These are phyloP conservation scores for Colletotrichum liaoningense DNA, from an alignment of 2,329 filamentous ascomycete genomes.

Conservation along the genomic window DNA sequence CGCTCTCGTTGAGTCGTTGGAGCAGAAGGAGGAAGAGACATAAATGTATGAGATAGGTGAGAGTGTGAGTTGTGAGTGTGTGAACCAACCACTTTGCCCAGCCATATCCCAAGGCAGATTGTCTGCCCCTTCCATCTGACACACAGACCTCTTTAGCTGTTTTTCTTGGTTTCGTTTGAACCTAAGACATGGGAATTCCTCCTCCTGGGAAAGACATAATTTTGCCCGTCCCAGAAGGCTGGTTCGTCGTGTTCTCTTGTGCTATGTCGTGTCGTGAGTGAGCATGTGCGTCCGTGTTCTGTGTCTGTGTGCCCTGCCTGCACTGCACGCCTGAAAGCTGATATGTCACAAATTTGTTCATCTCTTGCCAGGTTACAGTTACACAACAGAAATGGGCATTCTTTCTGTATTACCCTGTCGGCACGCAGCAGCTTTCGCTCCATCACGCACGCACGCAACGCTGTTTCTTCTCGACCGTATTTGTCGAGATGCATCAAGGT, in stretches of 20 bases:
- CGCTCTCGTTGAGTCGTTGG: too few species aligned
- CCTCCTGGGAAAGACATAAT: not conserved
- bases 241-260: constrained; percentile 5
- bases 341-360: constrained; percentile 15
- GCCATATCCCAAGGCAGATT: not conserved
- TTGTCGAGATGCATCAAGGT: constrained; percentile 16
- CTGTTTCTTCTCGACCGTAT: not conserved
- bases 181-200: not conserved
- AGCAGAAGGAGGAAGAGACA: not conserved
- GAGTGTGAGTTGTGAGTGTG: not conserved
- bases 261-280: too few species aligned
- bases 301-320: not conserved
- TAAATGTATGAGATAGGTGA: not conserved
- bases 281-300: not conserved
- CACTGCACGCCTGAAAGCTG: constrained; percentile 4
- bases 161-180: not conserved
- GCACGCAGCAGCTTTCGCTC: constrained; percentile 15
- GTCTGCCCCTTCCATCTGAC: not conserved
- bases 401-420: not conserved
- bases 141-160: not conserved
- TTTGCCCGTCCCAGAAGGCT: constrained; percentile 10
- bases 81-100: not conserved
- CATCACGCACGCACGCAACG: not conserved
- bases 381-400: not conserved
- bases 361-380: not conserved